Base-by-base conservation (phyloP, 169 alveolate species). In the Toxoplasma gondii region DNA sequence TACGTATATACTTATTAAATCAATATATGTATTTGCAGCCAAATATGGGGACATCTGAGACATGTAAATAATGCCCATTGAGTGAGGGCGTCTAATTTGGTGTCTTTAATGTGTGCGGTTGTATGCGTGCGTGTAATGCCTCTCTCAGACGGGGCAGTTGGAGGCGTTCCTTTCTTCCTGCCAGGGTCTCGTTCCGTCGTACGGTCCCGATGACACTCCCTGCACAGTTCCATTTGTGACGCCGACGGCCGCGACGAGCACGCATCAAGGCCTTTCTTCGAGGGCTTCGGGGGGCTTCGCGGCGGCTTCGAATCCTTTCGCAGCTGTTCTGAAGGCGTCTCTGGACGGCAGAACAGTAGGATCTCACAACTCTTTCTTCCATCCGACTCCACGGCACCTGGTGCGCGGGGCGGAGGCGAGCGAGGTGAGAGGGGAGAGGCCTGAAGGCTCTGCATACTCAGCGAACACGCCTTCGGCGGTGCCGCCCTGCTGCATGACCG, bases 141-240 rank as follows among this genome's bases (percentile, higher is more conserved):
- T 49, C 74, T 16, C 22, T 64, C 74, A 64, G 74, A 1, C n/a
- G n/a, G 74, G 74, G 74, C 74, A 16, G 7, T 64, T 64, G 74
- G 74, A 64, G 74, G 74, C 74, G 74, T 27, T 64, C 74, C 34
- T 49, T 12, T 49, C 74, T 16, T 64, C 74, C 34, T 19, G n/a
- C 5, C 74, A 64, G 34, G 74, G 74, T 10, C 74, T 64, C 34
- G 24, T 22, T 19, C 31, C 1, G n/a, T 31, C 74, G n/a, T 64
- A 64, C 74, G 74, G 74, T 7, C 29, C 86, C 39, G 90, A 82
- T 31, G 90, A 43, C 90, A 82, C 90, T 12, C 90, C 90, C 16
- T 82, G 67, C 41, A 82, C 90, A 19, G 41, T 82, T 64, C n/a
- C 90, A 34, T 82, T 43, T 17, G 90, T 43, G 67, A 82, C 90